Conservation (phyloP, 2,329 filamentous ascomycete genomes). For the Cytospora leucostoma region DNA sequence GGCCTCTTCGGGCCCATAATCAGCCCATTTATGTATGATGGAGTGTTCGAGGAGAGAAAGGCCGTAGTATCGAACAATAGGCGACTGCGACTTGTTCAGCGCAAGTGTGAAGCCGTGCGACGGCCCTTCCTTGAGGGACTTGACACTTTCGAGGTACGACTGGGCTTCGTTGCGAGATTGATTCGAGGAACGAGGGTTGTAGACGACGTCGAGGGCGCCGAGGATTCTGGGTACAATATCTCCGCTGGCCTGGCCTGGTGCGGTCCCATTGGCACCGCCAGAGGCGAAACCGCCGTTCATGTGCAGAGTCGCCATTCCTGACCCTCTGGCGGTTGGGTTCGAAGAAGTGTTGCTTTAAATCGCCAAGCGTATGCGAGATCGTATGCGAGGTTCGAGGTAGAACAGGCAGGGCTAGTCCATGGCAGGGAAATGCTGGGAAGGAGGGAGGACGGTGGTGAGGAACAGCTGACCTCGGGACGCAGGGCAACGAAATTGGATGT, state of each 20-base stretch:
- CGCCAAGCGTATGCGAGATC: constrained; percentile 23
- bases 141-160: constrained; percentile 81
- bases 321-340: constrained; percentile 14
- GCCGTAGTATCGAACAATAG: constrained; percentile 89
- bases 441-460: neutral
- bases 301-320: constrained; percentile 23
- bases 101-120: constrained; percentile 84
- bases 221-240: constrained; percentile 68
- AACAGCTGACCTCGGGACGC: neutral
- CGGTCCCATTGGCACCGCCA: constrained; percentile 25
- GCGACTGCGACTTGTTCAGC: constrained; percentile 70
- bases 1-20: constrained; percentile 69
- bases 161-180: constrained; percentile 80
- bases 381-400: constrained; percentile 18
- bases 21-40: constrained; percentile 80
- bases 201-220: constrained; percentile 83
- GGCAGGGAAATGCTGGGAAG: constrained; percentile 15
- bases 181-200: constrained; percentile 79
- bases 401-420: constrained; percentile 25
- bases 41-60: constrained; percentile 89
- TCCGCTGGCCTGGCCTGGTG: constrained; percentile 33
- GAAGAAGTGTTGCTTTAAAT: constrained; percentile 10
- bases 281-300: constrained; percentile 28
- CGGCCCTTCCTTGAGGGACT: constrained; percentile 75
- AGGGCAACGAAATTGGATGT: constrained; percentile 14